Conservation (phyloP, 2,329 filamentous ascomycete genomes). For the Cladosporium phlei region DNA sequence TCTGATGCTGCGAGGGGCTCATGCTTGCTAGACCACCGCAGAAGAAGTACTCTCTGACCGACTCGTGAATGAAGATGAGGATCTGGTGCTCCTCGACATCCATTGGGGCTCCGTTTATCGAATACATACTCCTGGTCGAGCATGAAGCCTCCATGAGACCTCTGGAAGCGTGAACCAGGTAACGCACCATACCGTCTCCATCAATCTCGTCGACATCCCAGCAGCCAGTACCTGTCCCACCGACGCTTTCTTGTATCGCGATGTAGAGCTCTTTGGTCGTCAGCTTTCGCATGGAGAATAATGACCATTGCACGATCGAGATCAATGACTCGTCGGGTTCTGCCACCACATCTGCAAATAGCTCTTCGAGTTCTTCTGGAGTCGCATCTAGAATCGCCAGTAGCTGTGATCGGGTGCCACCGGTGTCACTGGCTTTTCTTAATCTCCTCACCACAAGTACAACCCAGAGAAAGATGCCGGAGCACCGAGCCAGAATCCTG, state of each 20-base stretch:
- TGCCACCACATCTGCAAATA: slow-evolving; percentile 1
- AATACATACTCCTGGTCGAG: slow-evolving; percentile 7
- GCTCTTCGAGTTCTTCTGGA: slow-evolving; percentile 1
- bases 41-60: slow-evolving; percentile 29
- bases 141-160: slow-evolving; percentile 45
- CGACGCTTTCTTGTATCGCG: slow-evolving; percentile 34
- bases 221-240: not conserved
- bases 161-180: slow-evolving; percentile 44
- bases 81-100: slow-evolving; percentile 37
- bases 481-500: not conserved
- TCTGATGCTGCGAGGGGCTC: not conserved
- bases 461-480: not conserved
- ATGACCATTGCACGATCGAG: slow-evolving; percentile 50
- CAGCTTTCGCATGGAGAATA: slow-evolving; percentile 46
- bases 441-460: not conserved
- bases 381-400: not conserved
- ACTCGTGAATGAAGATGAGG: slow-evolving; percentile 55
- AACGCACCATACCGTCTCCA: slow-evolving; percentile 27
- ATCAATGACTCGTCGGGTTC: slow-evolving; percentile 10
- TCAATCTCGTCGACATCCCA: slow-evolving; percentile 23
- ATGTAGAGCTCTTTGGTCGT: slow-evolving; percentile 43
- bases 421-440: not conserved
- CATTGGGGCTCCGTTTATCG: too few species aligned
- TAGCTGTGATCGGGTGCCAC: not conserved
- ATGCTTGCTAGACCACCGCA: not conserved